Evolutionary conservation across 495 filamentous ascomycete species (phyloP).

Genomic region (Lophiostoma macrostomum): DNA sequence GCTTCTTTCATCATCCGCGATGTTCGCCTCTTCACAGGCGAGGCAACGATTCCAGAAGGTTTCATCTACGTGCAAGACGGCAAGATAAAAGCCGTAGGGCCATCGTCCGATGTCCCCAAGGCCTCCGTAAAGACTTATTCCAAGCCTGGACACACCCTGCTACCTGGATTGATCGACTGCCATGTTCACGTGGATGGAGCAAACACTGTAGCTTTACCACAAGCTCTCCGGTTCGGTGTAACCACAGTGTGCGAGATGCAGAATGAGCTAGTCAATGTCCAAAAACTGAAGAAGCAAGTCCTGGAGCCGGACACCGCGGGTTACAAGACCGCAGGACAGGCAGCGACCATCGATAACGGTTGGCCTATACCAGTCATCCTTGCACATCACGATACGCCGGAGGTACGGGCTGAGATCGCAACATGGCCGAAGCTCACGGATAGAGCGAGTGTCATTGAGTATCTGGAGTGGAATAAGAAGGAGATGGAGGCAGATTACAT

Average conservation of each 20-base stretch:
- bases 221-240: slow-evolving; percentile 40
- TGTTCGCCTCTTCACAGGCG: slow-evolving; percentile 41
- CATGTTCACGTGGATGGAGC: slow-evolving; percentile 40
- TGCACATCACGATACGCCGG: slow-evolving; percentile 31
- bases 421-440: slow-evolving; percentile 39
- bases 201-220: slow-evolving; percentile 36
- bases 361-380: slow-evolving; percentile 41
- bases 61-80: slow-evolving; percentile 36
- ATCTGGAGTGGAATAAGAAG: slow-evolving; percentile 30
- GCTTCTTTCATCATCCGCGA: slow-evolving; percentile 39
- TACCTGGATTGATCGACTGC: slow-evolving; percentile 42
- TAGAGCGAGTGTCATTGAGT: slow-evolving; percentile 33
- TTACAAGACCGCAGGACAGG: slow-evolving; percentile 35
- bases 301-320: slow-evolving; percentile 35
- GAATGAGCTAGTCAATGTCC: slow-evolving; percentile 45
- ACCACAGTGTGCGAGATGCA: slow-evolving; percentile 43
- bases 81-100: slow-evolving; percentile 34
- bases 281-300: slow-evolving; percentile 49
- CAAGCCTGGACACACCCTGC: slow-evolving; percentile 39
- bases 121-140: slow-evolving; percentile 22
- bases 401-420: slow-evolving; percentile 36
- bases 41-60: slow-evolving; percentile 31
- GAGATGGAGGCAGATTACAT: slow-evolving; percentile 39
- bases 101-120: slow-evolving; percentile 3
- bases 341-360: slow-evolving; percentile 40